A percentile compares a stretch with the other conserved stretches of the same genome.
phyloP scores from a whole-genome alignment of 768 basidiomycete species.

The Mycena alexandri region DNA sequence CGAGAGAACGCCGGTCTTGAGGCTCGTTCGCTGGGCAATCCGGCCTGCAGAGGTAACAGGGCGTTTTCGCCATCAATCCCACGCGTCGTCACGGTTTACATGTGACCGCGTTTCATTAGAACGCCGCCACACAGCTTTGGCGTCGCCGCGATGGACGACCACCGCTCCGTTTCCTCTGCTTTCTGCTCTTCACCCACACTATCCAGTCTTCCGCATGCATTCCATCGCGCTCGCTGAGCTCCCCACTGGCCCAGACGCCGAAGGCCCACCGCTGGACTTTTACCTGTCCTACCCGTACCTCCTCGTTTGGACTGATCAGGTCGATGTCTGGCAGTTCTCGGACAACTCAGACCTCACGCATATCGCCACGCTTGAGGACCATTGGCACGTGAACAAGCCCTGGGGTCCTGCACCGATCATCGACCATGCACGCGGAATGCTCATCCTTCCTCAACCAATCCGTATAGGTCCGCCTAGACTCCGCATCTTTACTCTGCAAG shows the following conservation, averaged over 20 bases:
- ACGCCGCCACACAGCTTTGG: too few species aligned
- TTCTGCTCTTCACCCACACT: too few species aligned
- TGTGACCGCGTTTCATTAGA: too few species aligned
- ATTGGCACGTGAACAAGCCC: slow-evolving; percentile 6
- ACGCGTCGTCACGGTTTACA: too few species aligned
- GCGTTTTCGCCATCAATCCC: too few species aligned
- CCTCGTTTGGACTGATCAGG: slow-evolving; percentile 27
- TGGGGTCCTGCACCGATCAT: slow-evolving; percentile 22
- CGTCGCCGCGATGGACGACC: too few species aligned
- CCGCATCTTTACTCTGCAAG: slow-evolving; percentile 18
- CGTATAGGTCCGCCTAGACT: slow-evolving; percentile 20
- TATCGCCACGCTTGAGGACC: slow-evolving; percentile 16
- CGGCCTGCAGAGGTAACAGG: too few species aligned
- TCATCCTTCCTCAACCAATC: slow-evolving; percentile 23
- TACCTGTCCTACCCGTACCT: slow-evolving; percentile 29
- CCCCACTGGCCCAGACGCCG: slow-evolving; percentile 17
- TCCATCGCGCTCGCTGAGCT: slow-evolving; percentile 27
- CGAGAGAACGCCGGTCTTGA: too few species aligned
- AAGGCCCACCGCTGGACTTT: slow-evolving; percentile 28
- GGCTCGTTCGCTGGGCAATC: too few species aligned
- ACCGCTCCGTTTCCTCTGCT: too few species aligned
- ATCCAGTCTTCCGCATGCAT: slow-evolving; percentile 23
- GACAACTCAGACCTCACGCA: slow-evolving; percentile 19
- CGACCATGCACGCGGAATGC: slow-evolving; percentile 24
- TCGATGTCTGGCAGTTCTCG: slow-evolving; percentile 28